Base-by-base conservation (phyloP, 1,284 basidiomycete genomes). In the Rhodofomes roseus region DNA sequence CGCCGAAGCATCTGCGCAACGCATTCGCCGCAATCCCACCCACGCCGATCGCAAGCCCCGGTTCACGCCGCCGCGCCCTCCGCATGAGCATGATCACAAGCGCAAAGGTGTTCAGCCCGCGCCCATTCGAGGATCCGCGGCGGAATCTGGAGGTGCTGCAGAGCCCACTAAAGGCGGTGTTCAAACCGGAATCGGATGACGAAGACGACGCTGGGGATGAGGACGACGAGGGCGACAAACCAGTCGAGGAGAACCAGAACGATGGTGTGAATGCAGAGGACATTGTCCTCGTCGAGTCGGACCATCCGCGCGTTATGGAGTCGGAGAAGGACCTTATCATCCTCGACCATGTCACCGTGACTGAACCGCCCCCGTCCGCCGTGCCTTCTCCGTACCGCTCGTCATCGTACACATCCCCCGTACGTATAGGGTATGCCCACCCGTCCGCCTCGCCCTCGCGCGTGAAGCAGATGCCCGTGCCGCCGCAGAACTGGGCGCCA, bases 31-130 rank as follows among this genome's bases (percentile, higher is more conserved):
- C 81, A 25, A 83, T 12, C 85, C 84, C 39, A 62, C 67, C 66
- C 62, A 56, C 57, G 37, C 53, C 60, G 55, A 46, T 61, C 40
- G 54, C 60, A 31, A 59, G 48, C 67, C 61, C 75, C 67, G 46
- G 67, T 63, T 50, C 76, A 69, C 62, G 69, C 5, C 68, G 72
- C 22, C 78, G 83, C 22, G 77, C 80, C 4, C 77, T 86, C 2
- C 82, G 89, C 29, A 79, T 91, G 61, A 89, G 86, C 7, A 87
- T 91, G 85, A 89, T 91, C 46, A 79, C 84, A 36, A 85, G 84
- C 59, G 86, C 86, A 0, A 81, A 88, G 63, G 87, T 91, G 4
- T 89, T 90, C 70, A 82, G 83, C 1, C 89, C 87, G 0, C 70
- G 81, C 8, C 85, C 85, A 0, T 84, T 81, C 51, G 70, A 74